Conservation (phyloP, 495 filamentous ascomycete species). For the Penicillium odoratum region DNA sequence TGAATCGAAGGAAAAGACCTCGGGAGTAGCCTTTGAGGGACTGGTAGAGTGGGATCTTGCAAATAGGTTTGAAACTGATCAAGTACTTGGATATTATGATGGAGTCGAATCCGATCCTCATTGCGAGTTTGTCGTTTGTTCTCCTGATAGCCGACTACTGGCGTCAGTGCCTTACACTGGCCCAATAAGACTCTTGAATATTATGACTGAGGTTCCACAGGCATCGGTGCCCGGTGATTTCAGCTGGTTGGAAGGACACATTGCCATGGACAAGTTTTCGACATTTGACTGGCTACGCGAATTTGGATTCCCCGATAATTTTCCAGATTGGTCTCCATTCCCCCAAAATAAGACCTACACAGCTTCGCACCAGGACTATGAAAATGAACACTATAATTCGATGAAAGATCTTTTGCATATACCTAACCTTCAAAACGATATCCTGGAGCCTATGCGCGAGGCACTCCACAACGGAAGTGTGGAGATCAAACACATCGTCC, state of each 20-base stretch:
- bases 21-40: no score
- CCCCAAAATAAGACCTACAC: not conserved
- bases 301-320: constrained; percentile 1
- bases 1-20: no score
- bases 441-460: constrained; percentile 26
- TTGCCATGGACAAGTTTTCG: constrained; percentile 17
- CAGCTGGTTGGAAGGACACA: constrained; percentile 12
- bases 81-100: no score
- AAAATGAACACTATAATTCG: constrained; percentile 30
- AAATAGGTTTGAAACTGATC: no score
- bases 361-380: not conserved
- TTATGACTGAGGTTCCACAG: no score
- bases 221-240: constrained; percentile 1
- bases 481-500: constrained; percentile 37
- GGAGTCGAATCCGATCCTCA: no score
- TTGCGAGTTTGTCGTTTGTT: no score
- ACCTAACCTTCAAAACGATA: constrained; percentile 34
- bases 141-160: no score
- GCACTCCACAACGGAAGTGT: constrained; percentile 22
- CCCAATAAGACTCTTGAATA: no score
- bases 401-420: constrained; percentile 34
- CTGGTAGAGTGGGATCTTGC: no score
- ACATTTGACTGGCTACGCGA: constrained; percentile 18
- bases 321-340: constrained; percentile 22
- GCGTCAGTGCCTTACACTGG: no score